phyloP scores from a whole-genome alignment of 306 rosid species.

The Sphenostylis stenocarpa region DNA sequence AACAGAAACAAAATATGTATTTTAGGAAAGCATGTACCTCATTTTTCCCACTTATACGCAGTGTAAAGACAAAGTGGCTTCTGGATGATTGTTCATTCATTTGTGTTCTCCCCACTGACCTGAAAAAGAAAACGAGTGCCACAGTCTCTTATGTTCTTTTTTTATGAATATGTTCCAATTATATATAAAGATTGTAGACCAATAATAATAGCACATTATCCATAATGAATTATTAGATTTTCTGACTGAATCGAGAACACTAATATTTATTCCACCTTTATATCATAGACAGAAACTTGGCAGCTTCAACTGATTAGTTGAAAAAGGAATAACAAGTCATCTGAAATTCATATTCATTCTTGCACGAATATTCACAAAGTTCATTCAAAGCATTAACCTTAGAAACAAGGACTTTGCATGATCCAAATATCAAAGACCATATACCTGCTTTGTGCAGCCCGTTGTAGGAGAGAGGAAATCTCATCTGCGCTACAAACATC shows the following conservation, averaged over 20 bases:
- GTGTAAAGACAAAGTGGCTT: constrained; percentile 90
- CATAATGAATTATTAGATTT: not conserved
- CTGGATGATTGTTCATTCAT: constrained; percentile 98
- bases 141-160: not conserved
- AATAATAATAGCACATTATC: not conserved
- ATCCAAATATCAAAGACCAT: not conserved
- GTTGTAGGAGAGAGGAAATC: constrained; percentile 83
- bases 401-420: not conserved
- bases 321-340: constrained; percentile 15
- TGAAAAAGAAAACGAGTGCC: constrained; percentile 35
- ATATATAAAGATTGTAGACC: constrained; percentile 2
- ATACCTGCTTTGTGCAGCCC: constrained; percentile 94
- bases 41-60: constrained; percentile 85
- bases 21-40: constrained; percentile 53
- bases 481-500: constrained; percentile 82
- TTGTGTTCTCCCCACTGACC: constrained; percentile 95
- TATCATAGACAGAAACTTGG: not conserved
- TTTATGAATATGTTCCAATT: not conserved
- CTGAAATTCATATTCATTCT: not conserved
- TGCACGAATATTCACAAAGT: not conserved
- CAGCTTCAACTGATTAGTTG: not conserved
- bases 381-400: constrained; percentile 1
- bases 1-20: not conserved
- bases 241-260: not conserved
- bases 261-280: not conserved